Evolutionary conservation across 371 early-diverging fungal species (phyloP).

Genomic region (Nematocida sp.): DNA sequence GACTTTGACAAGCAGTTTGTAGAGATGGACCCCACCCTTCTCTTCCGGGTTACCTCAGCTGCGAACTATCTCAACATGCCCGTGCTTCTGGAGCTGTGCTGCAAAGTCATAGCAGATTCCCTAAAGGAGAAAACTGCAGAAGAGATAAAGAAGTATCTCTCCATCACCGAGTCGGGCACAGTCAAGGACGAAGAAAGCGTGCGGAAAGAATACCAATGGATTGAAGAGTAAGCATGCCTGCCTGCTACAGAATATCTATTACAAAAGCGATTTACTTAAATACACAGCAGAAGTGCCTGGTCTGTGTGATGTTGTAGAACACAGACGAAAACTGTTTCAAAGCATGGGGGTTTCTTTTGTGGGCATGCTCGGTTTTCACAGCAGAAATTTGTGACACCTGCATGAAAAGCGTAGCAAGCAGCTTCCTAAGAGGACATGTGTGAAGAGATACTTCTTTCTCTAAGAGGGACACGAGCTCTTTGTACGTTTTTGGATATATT

Average conservation of each 20-base stretch:
- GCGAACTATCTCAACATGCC: slow-evolving; percentile 61
- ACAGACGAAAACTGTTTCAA: too few relatives aligned
- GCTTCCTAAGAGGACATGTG: too few relatives aligned
- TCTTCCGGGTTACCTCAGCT: slow-evolving; percentile 34
- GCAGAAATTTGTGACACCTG: too few relatives aligned
- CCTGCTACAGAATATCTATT: neutral
- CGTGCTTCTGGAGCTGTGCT: slow-evolving; percentile 59
- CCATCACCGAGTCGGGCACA: neutral
- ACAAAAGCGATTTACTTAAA: too few relatives aligned
- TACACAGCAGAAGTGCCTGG: too few relatives aligned
- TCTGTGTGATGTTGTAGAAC: too few relatives aligned
- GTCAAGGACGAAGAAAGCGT: slow-evolving; percentile 32
- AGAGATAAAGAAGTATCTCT: slow-evolving; percentile 49
- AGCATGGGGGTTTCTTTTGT: too few relatives aligned
- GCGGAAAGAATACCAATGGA: slow-evolving; percentile 56
- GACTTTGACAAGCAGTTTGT: slow-evolving; percentile 47
- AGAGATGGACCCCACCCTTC: slow-evolving; percentile 43
- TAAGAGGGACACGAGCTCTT: too few relatives aligned
- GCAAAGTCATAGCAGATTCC: slow-evolving; percentile 55
- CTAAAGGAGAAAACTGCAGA: slow-evolving; percentile 50
- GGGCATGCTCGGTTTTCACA: too few relatives aligned
- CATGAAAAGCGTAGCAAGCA: too few relatives aligned
- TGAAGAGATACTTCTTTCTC: too few relatives aligned
- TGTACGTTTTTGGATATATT: too few relatives aligned
- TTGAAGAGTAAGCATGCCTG: slow-evolving; percentile 5